Evolutionary conservation across 495 filamentous ascomycete species (phyloP), one percentile per base, ranked within the genome.

Genomic region (Xylaria telfairii): DNA sequence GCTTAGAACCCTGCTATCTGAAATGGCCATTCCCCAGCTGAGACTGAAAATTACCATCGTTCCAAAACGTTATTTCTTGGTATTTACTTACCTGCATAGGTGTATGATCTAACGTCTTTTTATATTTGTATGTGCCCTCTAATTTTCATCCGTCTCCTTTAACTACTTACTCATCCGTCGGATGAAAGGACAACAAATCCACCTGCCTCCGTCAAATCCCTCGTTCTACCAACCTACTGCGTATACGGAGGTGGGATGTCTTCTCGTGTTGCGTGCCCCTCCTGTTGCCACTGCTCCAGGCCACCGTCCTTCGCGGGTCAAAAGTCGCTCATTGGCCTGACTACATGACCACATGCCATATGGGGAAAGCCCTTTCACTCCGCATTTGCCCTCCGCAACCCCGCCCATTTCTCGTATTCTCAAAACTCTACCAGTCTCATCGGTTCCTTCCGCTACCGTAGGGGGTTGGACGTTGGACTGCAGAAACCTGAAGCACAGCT

Each of bases 321-420:
- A 12, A 51, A 34, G 5, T 30, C 39, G 9, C 26, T 32, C 28
- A 71, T 65, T 71, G 61, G 68, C 34, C 32, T 19, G 30, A 13
- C 13, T 30, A 15, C 68, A 15, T 30, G 41, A 26, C 62, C 68
- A 65, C 68, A 71, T 71, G 61, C 68, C 68, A 28, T 42, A 57
- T 71, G 39, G 34, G 68, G 68, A 65, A 65, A 71, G 26, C 28
- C 39, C 39, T 64, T 13, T 26, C 67, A 62, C 67, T 62, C 57
- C 67, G 42, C 67, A 69, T 68, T 46, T 60, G 53, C 66, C 37
- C 67, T 68, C 56, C 67, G 42, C 44, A n/a, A 69, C 47, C 34
- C 56, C 65, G 9, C 61, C 13, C 42, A 28, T 53, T 69, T 69
- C 67, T 69, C 67, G 67, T 69, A 69, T 69, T 69, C 67, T 42